Conservation (phyloP, 768 basidiomycete species). For the Cubamyces lactineus region DNA sequence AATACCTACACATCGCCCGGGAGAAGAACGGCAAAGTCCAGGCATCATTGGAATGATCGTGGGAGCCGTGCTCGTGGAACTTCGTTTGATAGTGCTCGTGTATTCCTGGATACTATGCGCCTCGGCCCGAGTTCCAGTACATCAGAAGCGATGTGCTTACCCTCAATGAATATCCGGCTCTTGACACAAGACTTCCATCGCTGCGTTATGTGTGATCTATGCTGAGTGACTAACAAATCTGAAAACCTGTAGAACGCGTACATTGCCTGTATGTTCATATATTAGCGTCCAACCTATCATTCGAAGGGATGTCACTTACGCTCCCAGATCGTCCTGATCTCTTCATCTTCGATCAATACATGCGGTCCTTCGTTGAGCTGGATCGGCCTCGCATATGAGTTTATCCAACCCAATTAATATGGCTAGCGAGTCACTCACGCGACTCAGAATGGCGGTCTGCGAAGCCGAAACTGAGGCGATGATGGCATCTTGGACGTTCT, state of each 20-base stretch:
- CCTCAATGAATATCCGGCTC: constrained; percentile 11
- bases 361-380: constrained; percentile 16
- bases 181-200: constrained; percentile 15
- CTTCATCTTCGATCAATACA: constrained; percentile 5
- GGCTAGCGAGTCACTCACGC: background rate
- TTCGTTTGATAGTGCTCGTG: constrained; percentile 4
- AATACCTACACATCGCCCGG: constrained; percentile 12
- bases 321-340: constrained; percentile 7
- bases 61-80: background rate
- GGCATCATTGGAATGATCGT: constrained; percentile 1
- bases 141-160: background rate
- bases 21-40: constrained; percentile 19
- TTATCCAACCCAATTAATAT: background rate
- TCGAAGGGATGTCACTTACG: background rate
- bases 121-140: background rate
- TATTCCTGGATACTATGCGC: background rate
- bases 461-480: background rate
- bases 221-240: no score
- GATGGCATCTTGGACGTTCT: constrained; percentile 4
- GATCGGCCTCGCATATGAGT: no score
- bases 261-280: constrained; percentile 4
- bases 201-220: background rate
- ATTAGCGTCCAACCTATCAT: background rate
- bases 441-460: background rate
- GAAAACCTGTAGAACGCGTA: background rate